Percentiles rank a stretch among this genome's conserved stretches.
Evolutionary conservation across 108 stramenopile genomes (phyloP).

Genomic region (Skeletonema potamos): DNA sequence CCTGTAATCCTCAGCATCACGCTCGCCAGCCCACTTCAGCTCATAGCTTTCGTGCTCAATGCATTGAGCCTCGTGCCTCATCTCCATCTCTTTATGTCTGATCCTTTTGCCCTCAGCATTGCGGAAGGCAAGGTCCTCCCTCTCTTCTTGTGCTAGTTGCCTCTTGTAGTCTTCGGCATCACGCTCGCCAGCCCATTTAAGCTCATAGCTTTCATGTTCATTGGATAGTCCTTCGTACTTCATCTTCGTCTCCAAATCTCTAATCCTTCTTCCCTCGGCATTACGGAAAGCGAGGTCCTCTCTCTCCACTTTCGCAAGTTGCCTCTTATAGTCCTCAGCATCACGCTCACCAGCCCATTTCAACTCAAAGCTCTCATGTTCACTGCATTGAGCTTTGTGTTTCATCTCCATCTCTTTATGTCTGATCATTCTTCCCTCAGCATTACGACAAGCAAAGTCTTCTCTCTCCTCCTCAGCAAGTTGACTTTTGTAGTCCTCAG

Average conservation of each 20-base stretch:
- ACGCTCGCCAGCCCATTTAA: conserved; percentile 73
- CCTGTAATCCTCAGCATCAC: conserved; percentile 65
- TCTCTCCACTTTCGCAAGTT: conserved; percentile 58
- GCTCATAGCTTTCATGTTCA: conserved; percentile 67
- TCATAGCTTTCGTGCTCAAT: conserved; percentile 65
- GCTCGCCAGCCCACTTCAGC: conserved; percentile 72
- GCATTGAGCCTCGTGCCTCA: conserved; percentile 27
- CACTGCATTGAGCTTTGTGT: conserved; percentile 30
- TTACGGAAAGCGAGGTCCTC: conserved; percentile 68
- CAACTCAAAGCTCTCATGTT: conserved; percentile 67
- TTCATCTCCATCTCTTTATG: conserved; percentile 25
- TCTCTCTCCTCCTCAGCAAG: conserved; percentile 62
- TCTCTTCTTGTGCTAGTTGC: conserved; percentile 56
- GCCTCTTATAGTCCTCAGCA: conserved; percentile 59
- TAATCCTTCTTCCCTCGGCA: conserved; percentile 45
- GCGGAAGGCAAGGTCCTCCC: conserved; percentile 63
- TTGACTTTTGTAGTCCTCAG: conserved; percentile 56
- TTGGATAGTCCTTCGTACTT: conserved; percentile 27
- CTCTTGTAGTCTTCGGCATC: conserved; percentile 67
- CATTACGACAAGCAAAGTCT: conserved; percentile 64
- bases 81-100: conserved; percentile 43
- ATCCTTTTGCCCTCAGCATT: conserved; percentile 57
- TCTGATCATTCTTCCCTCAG: conserved; percentile 48
- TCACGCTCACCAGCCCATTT: conserved; percentile 77
- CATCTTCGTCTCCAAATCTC: conserved; percentile 26